phyloP scores from a whole-genome alignment of 805 yeast genomes.

The Candida corydali region DNA sequence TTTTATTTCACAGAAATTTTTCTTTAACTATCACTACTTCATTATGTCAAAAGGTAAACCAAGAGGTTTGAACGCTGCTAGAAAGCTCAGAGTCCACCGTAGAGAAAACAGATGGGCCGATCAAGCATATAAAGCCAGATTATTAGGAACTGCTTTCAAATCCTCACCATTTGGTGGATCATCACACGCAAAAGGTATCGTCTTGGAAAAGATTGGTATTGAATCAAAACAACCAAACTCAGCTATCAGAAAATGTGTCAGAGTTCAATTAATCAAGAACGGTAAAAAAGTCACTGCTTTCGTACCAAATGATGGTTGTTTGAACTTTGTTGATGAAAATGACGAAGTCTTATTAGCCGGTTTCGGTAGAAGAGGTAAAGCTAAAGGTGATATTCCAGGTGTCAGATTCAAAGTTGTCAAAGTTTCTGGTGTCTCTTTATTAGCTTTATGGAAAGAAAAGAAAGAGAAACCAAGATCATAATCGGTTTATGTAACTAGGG shows the following conservation, averaged over 20 bases:
- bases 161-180: conserved; percentile 99
- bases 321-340: conserved; percentile 99
- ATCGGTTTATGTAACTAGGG: background rate
- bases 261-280: conserved; percentile 99
- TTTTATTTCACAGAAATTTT: too few species aligned
- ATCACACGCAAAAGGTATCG: conserved; percentile 99
- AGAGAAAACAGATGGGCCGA: conserved; percentile 99
- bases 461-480: conserved; percentile 99
- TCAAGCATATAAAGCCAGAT: conserved; percentile 95
- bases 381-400: conserved; percentile 99
- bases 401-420: conserved; percentile 99
- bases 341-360: conserved; percentile 99
- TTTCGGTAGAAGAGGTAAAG: conserved; percentile 99
- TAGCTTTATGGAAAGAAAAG: conserved; percentile 99
- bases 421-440: conserved; percentile 99
- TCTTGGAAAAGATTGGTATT: conserved; percentile 98
- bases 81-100: conserved; percentile 99
- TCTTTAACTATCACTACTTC: background rate
- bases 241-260: conserved; percentile 99
- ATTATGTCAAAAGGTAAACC: conserved; percentile 98
- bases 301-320: conserved; percentile 99
- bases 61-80: conserved; percentile 99
- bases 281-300: conserved; percentile 99
- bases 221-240: conserved; percentile 99
- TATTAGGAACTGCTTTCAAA: conserved; percentile 99